Evolutionary conservation across 306 rosid genomes (phyloP), one percentile per base, ranked within the genome.

Genomic region (Astragalus glycyphyllos): DNA sequence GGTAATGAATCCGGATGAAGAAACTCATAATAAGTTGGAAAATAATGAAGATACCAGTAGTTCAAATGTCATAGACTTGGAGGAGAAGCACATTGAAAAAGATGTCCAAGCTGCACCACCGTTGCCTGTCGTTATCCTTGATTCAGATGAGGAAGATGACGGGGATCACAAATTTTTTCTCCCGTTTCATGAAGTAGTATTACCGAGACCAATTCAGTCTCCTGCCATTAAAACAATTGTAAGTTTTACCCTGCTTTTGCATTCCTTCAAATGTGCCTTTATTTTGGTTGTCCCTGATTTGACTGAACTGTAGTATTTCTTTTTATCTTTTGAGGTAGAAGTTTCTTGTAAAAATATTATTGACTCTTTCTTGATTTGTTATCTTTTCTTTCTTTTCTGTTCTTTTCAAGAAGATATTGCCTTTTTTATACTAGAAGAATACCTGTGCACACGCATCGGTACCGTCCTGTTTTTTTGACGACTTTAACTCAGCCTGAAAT

Each of bases 121-220:
- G 23, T 14, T 2, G 20, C 48, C 90, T 58, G 56, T 90, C 54
- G 89, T 88, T 35, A 82, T 86, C 12, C 87, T 85, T 81, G 96
- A 90, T 80, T 93, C 94, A 11, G 98, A 93, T 59, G 97, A 86
- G 29, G 98, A 90, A 81, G 91, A 26, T 41, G 68, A 62, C 41
- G 17, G 5, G 42, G 82, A 80, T 58, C 32, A 68, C 40, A 85
- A 76, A 41, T 73, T 80, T 37, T 48, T 8, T 23, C 44, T 47
- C 76, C 85, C 83, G 42, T 85, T 77, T 77, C 75, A 86, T 76
- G 83, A 73, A 75, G 84, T 84, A 31, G 26, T 80, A 68, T 77
- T 90, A 77, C 69, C 79, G 4, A 66, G 8, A 61, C 67, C 76
- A 4, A 68, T 65, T 37, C 83, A 41, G 6, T 67, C 83, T 72